These are phyloP conservation scores for Podaxis rugospora DNA, from an alignment of 768 basidiomycete species.

Conservation along the genomic window DNA sequence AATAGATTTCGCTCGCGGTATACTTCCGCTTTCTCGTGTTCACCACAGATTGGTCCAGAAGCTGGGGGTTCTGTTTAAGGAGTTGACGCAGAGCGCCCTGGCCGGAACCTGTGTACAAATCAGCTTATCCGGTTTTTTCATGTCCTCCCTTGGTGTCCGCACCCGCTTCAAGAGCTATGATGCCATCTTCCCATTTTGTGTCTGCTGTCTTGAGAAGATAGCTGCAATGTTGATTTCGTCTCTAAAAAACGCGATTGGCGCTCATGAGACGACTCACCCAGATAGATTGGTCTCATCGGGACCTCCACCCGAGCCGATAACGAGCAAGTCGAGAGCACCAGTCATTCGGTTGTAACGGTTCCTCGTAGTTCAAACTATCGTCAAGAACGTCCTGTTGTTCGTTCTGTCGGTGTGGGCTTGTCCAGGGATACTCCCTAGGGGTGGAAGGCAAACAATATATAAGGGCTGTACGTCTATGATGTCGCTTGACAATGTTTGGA, in stretches of 20 bases:
- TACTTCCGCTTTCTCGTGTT: constrained; percentile 21
- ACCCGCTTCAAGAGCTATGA: constrained; percentile 88
- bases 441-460: constrained; percentile 2
- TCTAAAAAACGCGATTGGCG: constrained; percentile 13
- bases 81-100: constrained; percentile 71
- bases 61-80: constrained; percentile 46
- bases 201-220: constrained; percentile 79
- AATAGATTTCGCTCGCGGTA: constrained; percentile 49
- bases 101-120: constrained; percentile 62
- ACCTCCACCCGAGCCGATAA: constrained; percentile 83
- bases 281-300: constrained; percentile 88
- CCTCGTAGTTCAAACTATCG: neutral
- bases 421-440: neutral
- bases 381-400: neutral
- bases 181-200: constrained; percentile 73
- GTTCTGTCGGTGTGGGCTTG: constrained; percentile 6
- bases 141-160: constrained; percentile 14
- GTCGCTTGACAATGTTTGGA: neutral
- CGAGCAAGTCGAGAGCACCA: constrained; percentile 62
- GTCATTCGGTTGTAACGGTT: constrained; percentile 22
- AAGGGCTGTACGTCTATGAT: neutral
- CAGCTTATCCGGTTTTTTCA: neutral
- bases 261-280: constrained; percentile 45
- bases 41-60: constrained; percentile 38
- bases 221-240: constrained; percentile 35